Evolutionary conservation across 2,329 filamentous ascomycete genomes (phyloP).

Genomic region (Arthrobotrys sinensis): DNA sequence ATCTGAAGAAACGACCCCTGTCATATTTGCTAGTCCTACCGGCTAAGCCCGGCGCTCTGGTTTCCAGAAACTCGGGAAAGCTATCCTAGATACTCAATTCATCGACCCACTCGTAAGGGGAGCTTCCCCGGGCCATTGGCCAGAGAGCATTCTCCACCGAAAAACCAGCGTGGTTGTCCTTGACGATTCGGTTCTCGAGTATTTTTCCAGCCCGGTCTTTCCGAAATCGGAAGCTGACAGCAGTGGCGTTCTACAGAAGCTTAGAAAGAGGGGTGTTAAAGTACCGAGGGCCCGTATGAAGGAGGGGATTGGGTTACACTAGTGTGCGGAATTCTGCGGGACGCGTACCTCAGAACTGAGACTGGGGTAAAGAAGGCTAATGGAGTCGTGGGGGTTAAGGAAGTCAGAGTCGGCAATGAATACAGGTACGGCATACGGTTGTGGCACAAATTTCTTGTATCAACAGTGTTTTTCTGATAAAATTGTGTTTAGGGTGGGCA

Average conservation of each 20-base stretch:
- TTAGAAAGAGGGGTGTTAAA: constrained; percentile 1
- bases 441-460: neutral
- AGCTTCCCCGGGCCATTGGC: constrained; percentile 9
- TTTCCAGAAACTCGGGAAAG: constrained; percentile 11
- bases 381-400: too few species aligned
- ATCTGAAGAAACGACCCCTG: neutral
- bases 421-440: neutral
- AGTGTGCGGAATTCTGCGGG: constrained; percentile 8
- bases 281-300: neutral
- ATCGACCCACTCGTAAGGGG: constrained; percentile 6
- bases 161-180: constrained; percentile 5
- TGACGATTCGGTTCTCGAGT: constrained; percentile 8
- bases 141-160: neutral
- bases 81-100: constrained; percentile 11
- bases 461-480: constrained; percentile 3
- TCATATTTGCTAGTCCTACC: constrained; percentile 2
- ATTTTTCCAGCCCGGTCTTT: constrained; percentile 1
- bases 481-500: constrained; percentile 5
- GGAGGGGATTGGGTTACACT: neutral
- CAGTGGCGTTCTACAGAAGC: neutral
- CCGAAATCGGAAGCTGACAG: constrained; percentile 2
- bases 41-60: constrained; percentile 12
- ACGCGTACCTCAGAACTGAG: too few species aligned
- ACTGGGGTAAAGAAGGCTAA: too few species aligned
- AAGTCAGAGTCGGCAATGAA: neutral